Percentiles rank a stretch among this genome's conserved stretches.
Evolutionary conservation across 2,329 filamentous ascomycete genomes (phyloP).

Genomic region (Emergomyces africanus): DNA sequence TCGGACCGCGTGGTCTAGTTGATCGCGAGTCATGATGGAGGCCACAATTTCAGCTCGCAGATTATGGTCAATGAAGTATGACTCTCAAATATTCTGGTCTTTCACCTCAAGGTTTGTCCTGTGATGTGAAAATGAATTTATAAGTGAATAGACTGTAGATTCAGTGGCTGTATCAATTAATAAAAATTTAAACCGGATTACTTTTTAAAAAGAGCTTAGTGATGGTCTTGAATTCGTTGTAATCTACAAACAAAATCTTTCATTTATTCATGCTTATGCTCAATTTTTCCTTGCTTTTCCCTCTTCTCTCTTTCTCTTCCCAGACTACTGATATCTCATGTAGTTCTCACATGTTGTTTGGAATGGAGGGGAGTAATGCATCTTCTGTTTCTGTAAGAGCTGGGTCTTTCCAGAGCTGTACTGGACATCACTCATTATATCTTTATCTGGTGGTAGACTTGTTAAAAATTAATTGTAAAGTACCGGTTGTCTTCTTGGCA

Average conservation of each 20-base stretch:
- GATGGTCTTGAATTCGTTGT: neutral
- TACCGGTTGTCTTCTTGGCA: no score
- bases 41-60: no score
- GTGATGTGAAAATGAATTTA: no score
- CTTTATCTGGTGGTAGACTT: neutral
- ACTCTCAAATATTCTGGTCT: no score
- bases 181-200: no score
- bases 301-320: neutral
- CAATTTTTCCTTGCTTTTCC: neutral
- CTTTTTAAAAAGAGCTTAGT: neutral
- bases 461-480: no score
- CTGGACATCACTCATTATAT: neutral
- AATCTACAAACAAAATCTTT: neutral
- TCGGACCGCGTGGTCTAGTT: no score
- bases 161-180: no score
- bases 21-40: no score
- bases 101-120: no score
- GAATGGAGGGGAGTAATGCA: neutral
- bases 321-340: neutral
- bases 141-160: no score
- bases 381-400: neutral
- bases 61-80: no score
- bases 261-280: neutral
- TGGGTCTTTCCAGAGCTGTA: neutral
- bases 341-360: neutral